Evolutionary conservation across 371 early-diverging fungal species (phyloP).

Genomic region (Encephalitozoon intestinalis): DNA sequence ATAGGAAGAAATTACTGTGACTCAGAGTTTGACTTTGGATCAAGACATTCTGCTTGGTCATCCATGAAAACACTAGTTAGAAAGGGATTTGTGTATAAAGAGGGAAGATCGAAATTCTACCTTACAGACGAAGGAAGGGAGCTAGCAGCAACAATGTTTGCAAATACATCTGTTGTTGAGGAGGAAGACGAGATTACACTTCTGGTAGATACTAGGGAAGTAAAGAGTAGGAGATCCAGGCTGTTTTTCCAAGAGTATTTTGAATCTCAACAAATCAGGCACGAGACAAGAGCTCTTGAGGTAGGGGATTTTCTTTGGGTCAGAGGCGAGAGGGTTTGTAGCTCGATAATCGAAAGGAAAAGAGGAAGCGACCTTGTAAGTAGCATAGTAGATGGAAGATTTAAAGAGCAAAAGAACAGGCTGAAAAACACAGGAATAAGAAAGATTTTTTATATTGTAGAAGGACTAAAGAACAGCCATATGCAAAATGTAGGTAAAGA

Average conservation of each 20-base stretch:
- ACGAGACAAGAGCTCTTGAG: conserved; percentile 47
- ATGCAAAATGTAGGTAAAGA: conserved; percentile 16
- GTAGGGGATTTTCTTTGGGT: conserved; percentile 61
- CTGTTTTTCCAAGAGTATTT: conserved; percentile 47
- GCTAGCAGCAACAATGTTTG: conserved; percentile 23
- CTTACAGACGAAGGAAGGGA: conserved; percentile 43
- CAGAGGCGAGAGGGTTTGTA: conserved; percentile 67
- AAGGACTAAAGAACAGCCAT: conserved; percentile 31
- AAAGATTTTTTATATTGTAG: conserved; percentile 47
- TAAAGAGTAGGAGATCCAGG: conserved; percentile 42
- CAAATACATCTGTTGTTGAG: conserved; percentile 9
- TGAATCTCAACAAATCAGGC: conserved; percentile 1
- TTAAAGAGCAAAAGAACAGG: conserved; percentile 76
- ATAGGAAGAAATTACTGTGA: conserved; percentile 31
- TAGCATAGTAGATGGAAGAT: conserved; percentile 84
- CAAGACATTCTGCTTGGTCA: conserved; percentile 38
- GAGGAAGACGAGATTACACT: conserved; percentile 12
- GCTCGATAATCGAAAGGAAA: conserved; percentile 80
- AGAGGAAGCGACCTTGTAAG: conserved; percentile 75
- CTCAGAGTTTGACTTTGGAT: conserved; percentile 25
- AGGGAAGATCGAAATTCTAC: conserved; percentile 39
- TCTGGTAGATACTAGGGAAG: conserved; percentile 59
- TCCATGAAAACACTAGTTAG: conserved; percentile 42
- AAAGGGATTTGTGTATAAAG: conserved; percentile 46
- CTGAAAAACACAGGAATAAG: conserved; percentile 21